Conservation (phyloP, 306 rosid species). For the Sesbania bispinosa region DNA sequence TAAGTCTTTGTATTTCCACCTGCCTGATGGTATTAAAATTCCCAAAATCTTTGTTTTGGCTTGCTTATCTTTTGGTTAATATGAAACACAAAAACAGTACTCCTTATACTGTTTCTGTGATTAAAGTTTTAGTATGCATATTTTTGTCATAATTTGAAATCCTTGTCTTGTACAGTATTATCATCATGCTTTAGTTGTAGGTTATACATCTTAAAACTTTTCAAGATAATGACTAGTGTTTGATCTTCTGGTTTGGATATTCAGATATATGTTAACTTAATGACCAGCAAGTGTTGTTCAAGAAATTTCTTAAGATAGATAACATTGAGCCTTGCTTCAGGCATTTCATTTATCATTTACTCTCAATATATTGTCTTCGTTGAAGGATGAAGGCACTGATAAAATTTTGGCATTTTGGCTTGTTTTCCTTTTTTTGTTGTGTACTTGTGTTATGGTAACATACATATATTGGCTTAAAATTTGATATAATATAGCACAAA, state of each 20-base stretch:
- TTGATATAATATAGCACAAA: too few species aligned
- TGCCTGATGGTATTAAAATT: constrained; percentile 6
- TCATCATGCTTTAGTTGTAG: neutral
- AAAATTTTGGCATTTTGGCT: constrained; percentile 17
- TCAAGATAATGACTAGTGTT: neutral
- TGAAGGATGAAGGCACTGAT: neutral
- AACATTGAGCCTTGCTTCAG: neutral
- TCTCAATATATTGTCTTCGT: neutral
- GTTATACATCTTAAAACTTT: neutral
- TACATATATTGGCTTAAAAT: neutral
- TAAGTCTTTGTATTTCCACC: constrained; percentile 29
- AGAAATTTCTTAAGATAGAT: neutral
- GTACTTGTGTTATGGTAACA: neutral
- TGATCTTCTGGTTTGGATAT: constrained; percentile 9
- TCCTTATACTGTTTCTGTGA: neutral
- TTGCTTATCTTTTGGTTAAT: constrained; percentile 1
- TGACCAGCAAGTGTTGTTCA: neutral
- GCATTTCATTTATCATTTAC: neutral
- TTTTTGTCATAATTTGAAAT: constrained; percentile 9
- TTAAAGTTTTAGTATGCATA: neutral
- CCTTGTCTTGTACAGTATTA: neutral
- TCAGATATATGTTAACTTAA: neutral
- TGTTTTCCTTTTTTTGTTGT: neutral
- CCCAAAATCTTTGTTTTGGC: neutral
- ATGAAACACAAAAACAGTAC: neutral